Base-by-base conservation (phyloP, 1,139 yeast genomes). In the Pichia sp. region DNA sequence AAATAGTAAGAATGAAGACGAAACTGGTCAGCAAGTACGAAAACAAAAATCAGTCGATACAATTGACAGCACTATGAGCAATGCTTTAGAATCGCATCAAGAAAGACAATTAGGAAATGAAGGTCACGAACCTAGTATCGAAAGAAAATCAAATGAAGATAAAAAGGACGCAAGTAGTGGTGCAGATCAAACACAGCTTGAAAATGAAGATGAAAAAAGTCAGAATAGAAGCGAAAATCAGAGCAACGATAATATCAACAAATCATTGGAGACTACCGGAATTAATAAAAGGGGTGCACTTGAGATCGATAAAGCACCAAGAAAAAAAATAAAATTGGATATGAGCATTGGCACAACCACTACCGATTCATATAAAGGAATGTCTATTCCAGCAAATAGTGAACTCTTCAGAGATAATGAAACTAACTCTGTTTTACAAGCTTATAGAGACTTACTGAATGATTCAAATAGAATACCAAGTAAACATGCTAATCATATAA, bases 321-420 rank as follows among this genome's bases (percentile, higher is more conserved):
- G 21, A 15, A 36, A 33, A 4, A 25, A 17, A 8, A 17, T 18
- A 4, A 39, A 22, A 15, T 20, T 18, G 14, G 26, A 36, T 5
- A 12, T 31, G 3, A 25, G n/a, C 12, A 38, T 40, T 15, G 19
- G 41, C 6, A 33, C 45, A 7, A 35, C 43, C 17, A 31, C 51
- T 5, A 53, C 58, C 2, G 51, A 54, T 4, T 45, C 50, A 3
- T 54, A 53, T 36, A 58, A 62, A 37, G 67, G 66, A 3, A 21
- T 61, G 2, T 48, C 59, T 1, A 54, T 65, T 9, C 70, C 68
- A 4, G 52, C 55, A 5, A 62, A 67, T 44, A 68, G 74, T 9
- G 74, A 64, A 35, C 61, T 71, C 3, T 53, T 66, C 39, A 64
- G 61, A 30, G 61, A 63, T 14, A 31, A 44, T 19, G 52, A 46